These are phyloP conservation scores for Neoboletus magnificus DNA, from an alignment of 768 basidiomycete genomes.

Conservation along the genomic window DNA sequence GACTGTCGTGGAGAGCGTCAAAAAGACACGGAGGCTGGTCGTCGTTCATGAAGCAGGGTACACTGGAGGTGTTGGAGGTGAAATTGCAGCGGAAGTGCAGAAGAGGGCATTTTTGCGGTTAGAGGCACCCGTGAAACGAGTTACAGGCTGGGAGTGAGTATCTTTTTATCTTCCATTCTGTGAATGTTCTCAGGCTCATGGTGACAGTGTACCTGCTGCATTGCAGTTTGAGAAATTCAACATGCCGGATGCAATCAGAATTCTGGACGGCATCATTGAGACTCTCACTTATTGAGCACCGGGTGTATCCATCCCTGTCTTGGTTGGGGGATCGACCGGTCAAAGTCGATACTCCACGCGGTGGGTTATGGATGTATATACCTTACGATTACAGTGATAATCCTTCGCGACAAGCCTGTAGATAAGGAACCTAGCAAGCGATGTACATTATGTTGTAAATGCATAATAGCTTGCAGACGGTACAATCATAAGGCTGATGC, in stretches of 20 bases:
- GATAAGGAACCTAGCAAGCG: neutral
- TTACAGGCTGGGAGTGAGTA: constrained; percentile 94
- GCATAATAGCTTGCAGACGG: neutral
- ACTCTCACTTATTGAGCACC: constrained; percentile 62
- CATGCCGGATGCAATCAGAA: constrained; percentile 81
- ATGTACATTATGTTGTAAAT: neutral
- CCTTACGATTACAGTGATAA: neutral
- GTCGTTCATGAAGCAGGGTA: constrained; percentile 91
- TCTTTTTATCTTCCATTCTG: neutral
- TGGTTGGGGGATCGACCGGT: neutral
- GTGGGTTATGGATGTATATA: neutral
- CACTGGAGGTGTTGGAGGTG: constrained; percentile 84
- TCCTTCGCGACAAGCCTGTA: neutral
- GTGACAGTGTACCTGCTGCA: constrained; percentile 68
- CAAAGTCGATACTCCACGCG: neutral
- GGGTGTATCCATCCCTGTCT: neutral
- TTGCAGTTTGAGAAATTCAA: constrained; percentile 91
- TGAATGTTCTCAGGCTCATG: neutral
- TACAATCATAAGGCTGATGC: neutral
- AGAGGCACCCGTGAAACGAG: constrained; percentile 81
- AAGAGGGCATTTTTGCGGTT: constrained; percentile 85
- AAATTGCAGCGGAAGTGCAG: constrained; percentile 90
- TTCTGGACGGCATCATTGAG: constrained; percentile 81
- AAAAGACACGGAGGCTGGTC: constrained; percentile 78
- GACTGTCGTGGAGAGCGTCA: constrained; percentile 77